phyloP scores from a whole-genome alignment of 2,329 filamentous ascomycete species.

The Claviceps africana region DNA sequence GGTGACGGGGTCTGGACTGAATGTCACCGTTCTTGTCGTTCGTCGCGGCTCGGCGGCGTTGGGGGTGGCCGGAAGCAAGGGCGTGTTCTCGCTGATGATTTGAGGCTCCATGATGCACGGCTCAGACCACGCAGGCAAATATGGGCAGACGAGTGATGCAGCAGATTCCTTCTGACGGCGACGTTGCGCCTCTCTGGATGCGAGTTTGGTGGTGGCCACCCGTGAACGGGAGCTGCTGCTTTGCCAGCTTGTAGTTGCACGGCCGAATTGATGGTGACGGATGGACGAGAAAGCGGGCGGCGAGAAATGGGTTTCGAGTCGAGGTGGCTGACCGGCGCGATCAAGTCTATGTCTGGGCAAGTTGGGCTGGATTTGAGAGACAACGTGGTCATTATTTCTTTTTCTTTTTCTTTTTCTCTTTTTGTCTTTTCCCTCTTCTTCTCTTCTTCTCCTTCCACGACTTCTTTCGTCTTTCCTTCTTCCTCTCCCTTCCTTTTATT shows the following conservation, averaged over 20 bases:
- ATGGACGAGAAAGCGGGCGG: background rate
- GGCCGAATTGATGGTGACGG: constrained; percentile 1
- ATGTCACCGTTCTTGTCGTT: constrained; percentile 54
- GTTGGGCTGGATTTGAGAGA: background rate
- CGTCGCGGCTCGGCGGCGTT: constrained; percentile 23
- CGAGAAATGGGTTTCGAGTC: background rate
- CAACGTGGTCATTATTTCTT: background rate
- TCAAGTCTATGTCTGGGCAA: background rate
- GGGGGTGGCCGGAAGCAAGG: constrained; percentile 15
- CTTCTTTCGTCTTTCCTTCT: background rate
- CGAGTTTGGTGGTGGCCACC: background rate
- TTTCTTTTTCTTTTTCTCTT: background rate
- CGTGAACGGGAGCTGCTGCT: background rate
- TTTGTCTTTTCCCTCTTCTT: background rate
- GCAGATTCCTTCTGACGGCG: background rate
- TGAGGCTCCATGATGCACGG: constrained; percentile 14
- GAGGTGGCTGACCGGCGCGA: background rate
- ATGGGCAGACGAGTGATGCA: background rate
- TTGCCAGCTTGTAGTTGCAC: background rate
- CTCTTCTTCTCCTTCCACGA: no score
- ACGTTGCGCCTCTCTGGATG: background rate
- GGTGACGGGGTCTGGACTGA: constrained; percentile 57
- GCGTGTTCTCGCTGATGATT: constrained; percentile 19
- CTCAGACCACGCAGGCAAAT: no score
- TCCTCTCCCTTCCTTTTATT: background rate